Conservation (phyloP, 192 early-diverging fungal genomes). For the Backusella tarrabulga region DNA sequence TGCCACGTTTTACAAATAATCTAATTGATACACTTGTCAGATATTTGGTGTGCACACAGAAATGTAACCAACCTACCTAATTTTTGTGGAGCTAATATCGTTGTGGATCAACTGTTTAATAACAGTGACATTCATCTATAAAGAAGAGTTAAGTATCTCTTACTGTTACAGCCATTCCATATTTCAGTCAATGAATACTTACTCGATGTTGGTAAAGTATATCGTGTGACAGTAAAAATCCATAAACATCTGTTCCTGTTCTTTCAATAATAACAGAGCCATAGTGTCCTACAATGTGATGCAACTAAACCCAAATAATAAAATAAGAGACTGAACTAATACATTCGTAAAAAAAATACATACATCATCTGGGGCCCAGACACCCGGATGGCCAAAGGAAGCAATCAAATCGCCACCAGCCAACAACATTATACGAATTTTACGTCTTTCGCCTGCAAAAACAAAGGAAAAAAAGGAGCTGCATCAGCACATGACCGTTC, state of each 20-base stretch:
- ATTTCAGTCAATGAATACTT: slow-evolving; percentile 7
- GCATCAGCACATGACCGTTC: background rate
- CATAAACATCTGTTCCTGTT: slow-evolving; percentile 93
- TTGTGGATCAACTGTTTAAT: slow-evolving; percentile 98
- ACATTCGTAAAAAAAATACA: slow-evolving; percentile 27
- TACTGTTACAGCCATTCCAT: background rate
- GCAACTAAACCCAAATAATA: slow-evolving; percentile 16
- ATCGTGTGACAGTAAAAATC: slow-evolving; percentile 90
- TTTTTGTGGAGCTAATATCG: slow-evolving; percentile 97
- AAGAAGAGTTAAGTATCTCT: background rate
- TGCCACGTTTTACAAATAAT: slow-evolving; percentile 89
- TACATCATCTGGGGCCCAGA: slow-evolving; percentile 90
- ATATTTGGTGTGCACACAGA: background rate
- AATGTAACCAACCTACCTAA: slow-evolving; percentile 50
- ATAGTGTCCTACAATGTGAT: slow-evolving; percentile 88
- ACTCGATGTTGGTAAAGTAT: slow-evolving; percentile 86
- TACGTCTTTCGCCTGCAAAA: slow-evolving; percentile 47
- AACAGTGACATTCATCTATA: slow-evolving; percentile 84
- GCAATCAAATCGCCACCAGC: slow-evolving; percentile 97
- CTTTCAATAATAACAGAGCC: slow-evolving; percentile 96
- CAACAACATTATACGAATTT: slow-evolving; percentile 86
- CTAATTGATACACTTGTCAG: background rate
- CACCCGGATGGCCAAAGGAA: slow-evolving; percentile 87
- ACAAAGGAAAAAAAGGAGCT: background rate
- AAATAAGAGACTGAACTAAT: background rate